phyloP scores from a whole-genome alignment of 805 yeast species.

The Wickerhamomyces queroliae region DNA sequence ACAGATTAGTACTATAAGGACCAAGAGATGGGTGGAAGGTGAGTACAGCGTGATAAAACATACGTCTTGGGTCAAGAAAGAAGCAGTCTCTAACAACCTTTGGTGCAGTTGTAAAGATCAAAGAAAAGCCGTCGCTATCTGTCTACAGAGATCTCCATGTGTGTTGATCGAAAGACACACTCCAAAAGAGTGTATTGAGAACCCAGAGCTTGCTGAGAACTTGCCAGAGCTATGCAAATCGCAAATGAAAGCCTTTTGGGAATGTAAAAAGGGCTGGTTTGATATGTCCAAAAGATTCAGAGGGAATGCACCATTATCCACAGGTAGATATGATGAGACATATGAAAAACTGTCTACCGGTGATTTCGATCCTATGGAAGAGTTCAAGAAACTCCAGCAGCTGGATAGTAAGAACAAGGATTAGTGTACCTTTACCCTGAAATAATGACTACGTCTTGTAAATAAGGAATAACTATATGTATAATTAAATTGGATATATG shows the following conservation, averaged over 20 bases:
- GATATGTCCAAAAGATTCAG: slow-evolving; percentile 88
- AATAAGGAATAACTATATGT: not conserved
- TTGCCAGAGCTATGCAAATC: slow-evolving; percentile 87
- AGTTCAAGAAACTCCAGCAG: slow-evolving; percentile 63
- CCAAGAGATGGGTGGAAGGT: slow-evolving; percentile 9
- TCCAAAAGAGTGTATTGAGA: slow-evolving; percentile 80
- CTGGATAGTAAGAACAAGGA: slow-evolving; percentile 48
- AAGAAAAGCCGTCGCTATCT: slow-evolving; percentile 89
- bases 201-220: slow-evolving; percentile 70
- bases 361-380: slow-evolving; percentile 75
- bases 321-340: slow-evolving; percentile 89
- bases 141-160: slow-evolving; percentile 94
- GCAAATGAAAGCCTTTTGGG: slow-evolving; percentile 78
- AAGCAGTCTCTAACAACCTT: not conserved
- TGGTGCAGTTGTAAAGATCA: slow-evolving; percentile 80
- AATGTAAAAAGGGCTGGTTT: slow-evolving; percentile 85
- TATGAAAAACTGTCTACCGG: slow-evolving; percentile 76
- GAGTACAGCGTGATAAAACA: not conserved
- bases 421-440: slow-evolving; percentile 8
- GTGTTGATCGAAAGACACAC: slow-evolving; percentile 85
- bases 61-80: not conserved
- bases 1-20: not conserved
- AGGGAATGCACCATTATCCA: slow-evolving; percentile 90
- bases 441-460: not conserved
- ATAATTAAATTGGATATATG: not conserved